Base-by-base conservation (phyloP, 2,329 filamentous ascomycete genomes). In the Aureobasidium sp. region DNA sequence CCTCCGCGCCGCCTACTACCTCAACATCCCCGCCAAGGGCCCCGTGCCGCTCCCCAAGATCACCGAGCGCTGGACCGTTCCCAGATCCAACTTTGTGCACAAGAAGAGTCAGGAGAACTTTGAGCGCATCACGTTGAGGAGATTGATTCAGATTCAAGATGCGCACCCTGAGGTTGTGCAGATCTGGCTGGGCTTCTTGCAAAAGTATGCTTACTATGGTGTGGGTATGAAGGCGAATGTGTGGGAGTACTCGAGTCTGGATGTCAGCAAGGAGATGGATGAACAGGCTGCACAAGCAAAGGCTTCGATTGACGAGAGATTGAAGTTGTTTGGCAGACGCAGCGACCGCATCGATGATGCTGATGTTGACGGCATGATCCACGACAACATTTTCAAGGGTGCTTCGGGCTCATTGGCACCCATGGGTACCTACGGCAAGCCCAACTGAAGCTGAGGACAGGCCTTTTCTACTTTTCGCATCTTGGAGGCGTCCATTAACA, bases 61-160 rank as follows among this genome's bases (percentile, higher is more conserved):
- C 66, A 89, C 84, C 17, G 90, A 99, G 79, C 85, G 92, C 69
- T 99, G 94, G 94, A 97, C 94, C 0, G 91, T 97, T 1, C 91
- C 91, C 11, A 84, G 86, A 70, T 85, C 85, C 71, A 89, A 90
- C 74, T 99, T 99, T 79, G 90, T 97, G 67, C 90, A 91, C 81
- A 99, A 97, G 79, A 99, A 99, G 78, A 88, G 86, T 41, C 92
- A 99, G 76, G 94, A 99, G 78, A 99, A 99, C 76, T 99, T 96
- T 71, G 93, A 97, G 79, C 84, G 94, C 61, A 87, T 94, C 64
- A 99, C 94, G 1, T 76, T 92, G 69, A 84, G 92, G 61, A 82
- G 94, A 15, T 75, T 97, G 69, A 91, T 99, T 58, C 91, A 96
- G 76, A 94, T 99, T 71, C 88, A 90, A 67, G 94, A 97, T 71